phyloP scores from a whole-genome alignment of 148 eudicot species.

The Euryodendron excelsum region DNA sequence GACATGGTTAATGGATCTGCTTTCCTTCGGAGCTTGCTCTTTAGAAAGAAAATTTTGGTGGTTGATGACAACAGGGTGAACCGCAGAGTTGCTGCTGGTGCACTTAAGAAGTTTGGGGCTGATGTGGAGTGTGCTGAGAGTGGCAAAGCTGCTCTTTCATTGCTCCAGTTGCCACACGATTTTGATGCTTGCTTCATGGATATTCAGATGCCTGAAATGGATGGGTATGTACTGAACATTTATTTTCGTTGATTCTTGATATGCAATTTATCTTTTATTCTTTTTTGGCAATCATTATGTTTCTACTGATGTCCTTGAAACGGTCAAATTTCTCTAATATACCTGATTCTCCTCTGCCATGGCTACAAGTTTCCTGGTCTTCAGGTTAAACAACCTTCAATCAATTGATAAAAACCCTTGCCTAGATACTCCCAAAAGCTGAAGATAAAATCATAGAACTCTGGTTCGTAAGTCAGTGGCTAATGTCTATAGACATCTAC shows the following conservation, averaged over 20 bases:
- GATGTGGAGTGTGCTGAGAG: slow-evolving; percentile 63
- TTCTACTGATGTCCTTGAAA: background rate
- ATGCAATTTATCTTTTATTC: background rate
- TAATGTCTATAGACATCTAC: background rate
- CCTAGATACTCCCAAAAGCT: background rate
- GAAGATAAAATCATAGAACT: background rate
- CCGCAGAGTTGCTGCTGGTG: slow-evolving; percentile 73
- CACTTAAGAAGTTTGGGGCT: slow-evolving; percentile 70
- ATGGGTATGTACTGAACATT: slow-evolving; percentile 44
- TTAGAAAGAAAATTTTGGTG: slow-evolving; percentile 59
- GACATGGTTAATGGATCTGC: slow-evolving; percentile 31
- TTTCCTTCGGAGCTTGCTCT: slow-evolving; percentile 42
- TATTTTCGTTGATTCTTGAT: background rate
- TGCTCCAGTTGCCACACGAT: slow-evolving; percentile 52
- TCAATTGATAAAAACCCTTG: background rate
- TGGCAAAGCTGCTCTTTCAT: slow-evolving; percentile 56
- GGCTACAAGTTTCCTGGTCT: background rate
- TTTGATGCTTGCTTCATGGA: slow-evolving; percentile 81
- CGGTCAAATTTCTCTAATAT: background rate
- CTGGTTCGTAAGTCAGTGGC: background rate
- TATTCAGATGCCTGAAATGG: slow-evolving; percentile 88
- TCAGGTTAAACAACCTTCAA: background rate
- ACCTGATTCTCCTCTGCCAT: background rate
- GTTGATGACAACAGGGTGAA: slow-evolving; percentile 71
- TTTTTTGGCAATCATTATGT: background rate